A percentile compares a stretch with the other conserved stretches of the same genome.
These are phyloP conservation scores for Rhizoctonia solani DNA, from an alignment of 1,284 basidiomycete genomes.

Conservation along the genomic window DNA sequence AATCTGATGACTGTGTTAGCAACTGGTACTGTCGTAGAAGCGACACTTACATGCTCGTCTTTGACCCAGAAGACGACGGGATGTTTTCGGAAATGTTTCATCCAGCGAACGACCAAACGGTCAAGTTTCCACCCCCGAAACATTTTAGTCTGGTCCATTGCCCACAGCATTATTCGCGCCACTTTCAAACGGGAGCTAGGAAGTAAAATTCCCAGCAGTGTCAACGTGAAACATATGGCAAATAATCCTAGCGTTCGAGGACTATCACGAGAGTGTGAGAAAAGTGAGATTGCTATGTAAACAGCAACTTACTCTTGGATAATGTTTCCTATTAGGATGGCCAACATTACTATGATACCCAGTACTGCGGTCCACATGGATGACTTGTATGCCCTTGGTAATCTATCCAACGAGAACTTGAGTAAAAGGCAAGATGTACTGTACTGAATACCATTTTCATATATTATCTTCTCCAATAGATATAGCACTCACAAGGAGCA, in stretches of 20 bases:
- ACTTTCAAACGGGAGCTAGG: slow-evolving; percentile 57
- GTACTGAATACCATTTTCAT: slow-evolving; percentile 49
- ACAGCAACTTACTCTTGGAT: slow-evolving; percentile 38
- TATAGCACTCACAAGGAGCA: slow-evolving; percentile 33
- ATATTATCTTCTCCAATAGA: slow-evolving; percentile 25
- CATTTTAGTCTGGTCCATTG: slow-evolving; percentile 60
- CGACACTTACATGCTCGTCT: slow-evolving; percentile 59
- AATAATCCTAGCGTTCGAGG: slow-evolving; percentile 54
- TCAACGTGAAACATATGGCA: slow-evolving; percentile 58
- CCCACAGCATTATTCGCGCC: slow-evolving; percentile 60
- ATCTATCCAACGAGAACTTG: slow-evolving; percentile 63
- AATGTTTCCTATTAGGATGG: slow-evolving; percentile 63
- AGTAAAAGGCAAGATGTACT: slow-evolving; percentile 64
- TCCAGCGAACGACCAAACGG: slow-evolving; percentile 53
- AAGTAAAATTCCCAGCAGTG: slow-evolving; percentile 53
- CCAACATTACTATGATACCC: slow-evolving; percentile 51
- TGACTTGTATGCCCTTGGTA: slow-evolving; percentile 53
- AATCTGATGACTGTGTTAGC: slow-evolving; percentile 51
- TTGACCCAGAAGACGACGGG: slow-evolving; percentile 63
- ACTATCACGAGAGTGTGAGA: too few species aligned
- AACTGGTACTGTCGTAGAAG: not conserved
- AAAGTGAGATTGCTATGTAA: too few species aligned
- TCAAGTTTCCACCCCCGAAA: slow-evolving; percentile 49
- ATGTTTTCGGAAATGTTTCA: slow-evolving; percentile 55
- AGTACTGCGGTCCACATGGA: slow-evolving; percentile 49